Base-by-base conservation (phyloP, 768 basidiomycete genomes). In the Pleurotus salmoneostramineus region DNA sequence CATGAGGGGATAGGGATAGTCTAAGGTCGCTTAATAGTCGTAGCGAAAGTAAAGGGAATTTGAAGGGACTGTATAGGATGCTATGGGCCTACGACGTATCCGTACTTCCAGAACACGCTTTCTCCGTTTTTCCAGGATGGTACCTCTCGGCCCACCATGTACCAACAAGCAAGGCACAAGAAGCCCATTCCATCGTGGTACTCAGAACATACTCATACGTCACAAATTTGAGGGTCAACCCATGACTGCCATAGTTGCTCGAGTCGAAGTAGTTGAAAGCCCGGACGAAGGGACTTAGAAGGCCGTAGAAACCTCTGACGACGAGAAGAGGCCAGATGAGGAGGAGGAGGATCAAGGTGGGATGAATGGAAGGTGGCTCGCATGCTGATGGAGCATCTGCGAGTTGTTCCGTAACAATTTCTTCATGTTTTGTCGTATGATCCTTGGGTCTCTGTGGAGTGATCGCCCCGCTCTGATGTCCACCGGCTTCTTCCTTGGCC, bases 261-360 rank as follows among this genome's bases (percentile, higher is more conserved):
- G 64, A 58, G 40, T 60, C 59, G 57, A 68, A 69, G 37, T 69
- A 69, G 47, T 69, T 63, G 58, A 71, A 68, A 1, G 61, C 51
- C 10, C 63, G 58, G 36, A 69, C 58, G 47, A 66, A 56, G n/a
- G 62, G 37, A 15, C 64, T 64, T 4, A 74, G 55, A 8, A 72
- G 65, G 3, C 72, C 71, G 46, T 72, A 74, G 6, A 69, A 50
- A 32, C 73, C 73, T 7, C 73, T 69, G 12, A 70, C 63, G 50
- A 71, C 65, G 21, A 74, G 65, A 31, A 71, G 65, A 35, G 71
- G 68, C 71, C 71, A 73, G 3, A 66, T 61, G n/a, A 62, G 58
- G 3, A 71, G 50, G 17, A 73, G 58, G 4, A 74, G 31, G 32
- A 62, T 44, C 35, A 71, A 60, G 3, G 72, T 74, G 6, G 65